Conservation (phyloP, 768 basidiomycete species). For the Pleurotus pulmonarius region DNA sequence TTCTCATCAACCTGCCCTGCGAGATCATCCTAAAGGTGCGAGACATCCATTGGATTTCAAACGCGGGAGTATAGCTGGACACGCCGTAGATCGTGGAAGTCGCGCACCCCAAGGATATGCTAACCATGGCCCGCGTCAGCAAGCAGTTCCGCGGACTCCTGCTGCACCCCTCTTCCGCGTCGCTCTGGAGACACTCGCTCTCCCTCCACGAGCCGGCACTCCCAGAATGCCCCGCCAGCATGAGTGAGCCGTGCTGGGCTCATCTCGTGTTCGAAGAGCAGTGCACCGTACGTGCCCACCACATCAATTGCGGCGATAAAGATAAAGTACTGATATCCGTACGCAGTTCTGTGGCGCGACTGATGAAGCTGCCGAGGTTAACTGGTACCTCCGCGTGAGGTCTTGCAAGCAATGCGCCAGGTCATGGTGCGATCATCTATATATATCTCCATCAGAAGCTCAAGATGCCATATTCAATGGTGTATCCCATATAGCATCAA, state of each 20-base stretch:
- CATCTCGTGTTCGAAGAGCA: background rate
- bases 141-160: background rate
- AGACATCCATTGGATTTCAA: no score
- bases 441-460: background rate
- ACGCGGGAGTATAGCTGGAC: no score
- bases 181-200: background rate
- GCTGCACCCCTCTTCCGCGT: background rate
- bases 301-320: no score
- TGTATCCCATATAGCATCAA: no score
- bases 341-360: background rate
- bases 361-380: background rate
- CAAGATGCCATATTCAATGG: no score
- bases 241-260: constrained; percentile 1
- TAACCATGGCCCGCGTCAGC: background rate
- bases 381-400: constrained; percentile 4
- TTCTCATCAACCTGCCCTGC: background rate
- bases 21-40: constrained; percentile 1
- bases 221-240: background rate
- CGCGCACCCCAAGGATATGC: background rate
- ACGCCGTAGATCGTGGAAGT: background rate
- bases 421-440: background rate
- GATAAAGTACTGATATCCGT: no score
- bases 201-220: constrained; percentile 1
- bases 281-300: background rate
- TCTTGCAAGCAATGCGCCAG: background rate